Conservation (phyloP, 441 rosid species). For the Erodium texanum region DNA sequence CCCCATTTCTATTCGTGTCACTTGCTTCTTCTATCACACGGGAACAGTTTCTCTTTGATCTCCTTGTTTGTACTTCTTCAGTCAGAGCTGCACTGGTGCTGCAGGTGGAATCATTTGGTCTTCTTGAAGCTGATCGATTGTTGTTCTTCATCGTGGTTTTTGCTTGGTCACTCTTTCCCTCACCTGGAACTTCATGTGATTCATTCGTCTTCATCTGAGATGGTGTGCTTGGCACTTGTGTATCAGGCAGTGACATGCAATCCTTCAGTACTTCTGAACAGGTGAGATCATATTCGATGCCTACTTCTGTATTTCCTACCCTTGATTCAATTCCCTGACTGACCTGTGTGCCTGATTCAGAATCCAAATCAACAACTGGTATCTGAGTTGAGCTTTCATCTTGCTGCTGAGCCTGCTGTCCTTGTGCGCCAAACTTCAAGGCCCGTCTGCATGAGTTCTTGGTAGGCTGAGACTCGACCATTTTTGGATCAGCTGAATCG, state of each 20-base stretch:
- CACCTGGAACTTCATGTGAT: conserved; percentile 15
- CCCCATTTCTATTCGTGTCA: conserved; percentile 28
- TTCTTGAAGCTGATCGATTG: conserved; percentile 20
- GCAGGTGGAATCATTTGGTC: conserved; percentile 22
- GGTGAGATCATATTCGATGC: conserved; percentile 23
- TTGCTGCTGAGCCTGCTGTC: conserved; percentile 18
- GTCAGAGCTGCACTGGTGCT: conserved; percentile 15
- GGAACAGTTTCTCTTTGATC: conserved; percentile 23
- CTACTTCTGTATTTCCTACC: conserved; percentile 22
- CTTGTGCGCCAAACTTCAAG: conserved; percentile 36
- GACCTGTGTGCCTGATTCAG: conserved; percentile 20
- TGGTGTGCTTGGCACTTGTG: conserved; percentile 36
- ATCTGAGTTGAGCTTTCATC: conserved; percentile 20
- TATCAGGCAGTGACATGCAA: conserved; percentile 22
- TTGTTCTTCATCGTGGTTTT: conserved; percentile 18
- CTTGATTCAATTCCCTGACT: conserved; percentile 31
- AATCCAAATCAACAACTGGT: conserved; percentile 15
- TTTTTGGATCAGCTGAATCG: conserved; percentile 26
- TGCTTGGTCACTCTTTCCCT: conserved; percentile 19
- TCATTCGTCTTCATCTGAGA: conserved; percentile 23
- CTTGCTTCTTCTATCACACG: conserved; percentile 21
- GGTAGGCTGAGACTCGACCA: conserved; percentile 13
- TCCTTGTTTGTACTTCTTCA: conserved; percentile 26
- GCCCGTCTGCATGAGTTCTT: conserved; percentile 45
- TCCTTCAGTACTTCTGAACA: conserved; percentile 23